Conservation (phyloP, 257 asterid species). For the Solanum lycopersicoides region DNA sequence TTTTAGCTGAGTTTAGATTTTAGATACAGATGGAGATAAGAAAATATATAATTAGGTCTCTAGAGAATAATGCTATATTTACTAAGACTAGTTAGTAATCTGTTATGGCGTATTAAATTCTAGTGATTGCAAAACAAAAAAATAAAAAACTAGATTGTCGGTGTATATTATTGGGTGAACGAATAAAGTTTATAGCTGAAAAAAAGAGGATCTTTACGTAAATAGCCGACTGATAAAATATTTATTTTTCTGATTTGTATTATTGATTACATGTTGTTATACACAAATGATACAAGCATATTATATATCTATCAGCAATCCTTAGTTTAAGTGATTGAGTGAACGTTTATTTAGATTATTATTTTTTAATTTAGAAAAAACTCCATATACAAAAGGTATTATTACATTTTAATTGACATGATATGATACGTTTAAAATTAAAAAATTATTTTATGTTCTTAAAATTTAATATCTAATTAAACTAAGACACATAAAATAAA, state of each 20-base stretch:
- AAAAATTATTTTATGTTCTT: fast-evolving
- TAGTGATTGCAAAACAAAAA: background rate
- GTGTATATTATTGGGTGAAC: background rate
- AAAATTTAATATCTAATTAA: no score
- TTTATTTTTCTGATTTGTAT: background rate
- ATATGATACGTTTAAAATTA: background rate
- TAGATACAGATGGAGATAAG: fast-evolving
- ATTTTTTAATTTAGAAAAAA: no score
- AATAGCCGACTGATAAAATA: background rate
- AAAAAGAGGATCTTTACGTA: background rate
- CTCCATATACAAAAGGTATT: background rate
- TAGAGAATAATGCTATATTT: no score
- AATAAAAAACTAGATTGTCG: no score
- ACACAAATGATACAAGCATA: no score
- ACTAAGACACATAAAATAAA: background rate
- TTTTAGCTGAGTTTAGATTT: background rate
- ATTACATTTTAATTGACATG: background rate
- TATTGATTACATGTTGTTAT: background rate
- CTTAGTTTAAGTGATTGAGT: background rate
- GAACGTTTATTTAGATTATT: background rate
- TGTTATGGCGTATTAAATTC: no score
- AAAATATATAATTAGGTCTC: background rate
- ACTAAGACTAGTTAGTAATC: background rate
- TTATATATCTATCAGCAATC: background rate
- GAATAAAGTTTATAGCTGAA: no score